Evolutionary conservation across 495 filamentous ascomycete genomes (phyloP).

Genomic region (Podospora appendiculata): DNA sequence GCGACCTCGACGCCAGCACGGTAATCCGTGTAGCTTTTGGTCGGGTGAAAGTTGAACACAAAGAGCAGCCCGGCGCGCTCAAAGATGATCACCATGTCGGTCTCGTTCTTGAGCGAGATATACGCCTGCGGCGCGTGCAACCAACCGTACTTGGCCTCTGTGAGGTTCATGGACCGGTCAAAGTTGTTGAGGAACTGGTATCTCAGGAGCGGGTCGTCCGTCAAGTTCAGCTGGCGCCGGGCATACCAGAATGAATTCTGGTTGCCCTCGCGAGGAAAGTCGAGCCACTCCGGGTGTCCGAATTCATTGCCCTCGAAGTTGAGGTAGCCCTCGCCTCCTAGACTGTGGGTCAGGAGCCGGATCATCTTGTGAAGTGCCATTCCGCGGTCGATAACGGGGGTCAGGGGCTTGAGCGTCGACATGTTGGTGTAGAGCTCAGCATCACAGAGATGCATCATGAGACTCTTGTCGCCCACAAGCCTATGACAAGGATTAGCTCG

Average conservation of each 20-base stretch:
- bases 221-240: constrained; percentile 86
- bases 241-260: constrained; percentile 96
- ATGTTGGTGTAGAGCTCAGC: constrained; percentile 97
- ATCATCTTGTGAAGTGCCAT: constrained; percentile 96
- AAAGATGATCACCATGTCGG: constrained; percentile 92
- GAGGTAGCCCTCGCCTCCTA: constrained; percentile 96
- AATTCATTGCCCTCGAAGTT: constrained; percentile 99
- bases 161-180: constrained; percentile 81
- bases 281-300: constrained; percentile 97
- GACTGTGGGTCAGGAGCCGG: constrained; percentile 80
- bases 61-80: constrained; percentile 86
- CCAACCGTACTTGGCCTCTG: constrained; percentile 89
- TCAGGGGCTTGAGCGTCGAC: constrained; percentile 76
- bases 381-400: constrained; percentile 84
- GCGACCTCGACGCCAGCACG: constrained; percentile 76
- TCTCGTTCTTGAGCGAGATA: constrained; percentile 88
- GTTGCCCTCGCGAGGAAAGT: constrained; percentile 94
- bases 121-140: constrained; percentile 80
- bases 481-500: constrained; percentile 32
- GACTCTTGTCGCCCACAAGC: constrained; percentile 89
- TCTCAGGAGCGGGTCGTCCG: constrained; percentile 75
- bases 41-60: constrained; percentile 93
- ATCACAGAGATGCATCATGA: constrained; percentile 98
- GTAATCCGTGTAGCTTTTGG: constrained; percentile 86
- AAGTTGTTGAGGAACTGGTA: constrained; percentile 94